Conservation (phyloP, 192 early-diverging fungal species). For the Jimgerdemannia flammicorona region DNA sequence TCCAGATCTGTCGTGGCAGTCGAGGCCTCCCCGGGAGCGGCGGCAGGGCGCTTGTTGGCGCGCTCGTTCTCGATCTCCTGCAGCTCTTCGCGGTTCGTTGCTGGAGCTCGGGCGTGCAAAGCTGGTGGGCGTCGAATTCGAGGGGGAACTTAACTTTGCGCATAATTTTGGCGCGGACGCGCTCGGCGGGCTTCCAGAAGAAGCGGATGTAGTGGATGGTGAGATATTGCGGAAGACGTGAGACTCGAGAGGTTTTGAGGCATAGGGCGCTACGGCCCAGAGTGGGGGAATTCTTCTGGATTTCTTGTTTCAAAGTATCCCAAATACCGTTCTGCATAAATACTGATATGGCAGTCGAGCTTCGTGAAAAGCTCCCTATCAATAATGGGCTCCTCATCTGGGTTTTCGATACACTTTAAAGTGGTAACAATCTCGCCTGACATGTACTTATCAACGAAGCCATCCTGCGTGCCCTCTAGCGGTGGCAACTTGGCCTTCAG, state of each 20-base stretch:
- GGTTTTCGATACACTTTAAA: slow-evolving; percentile 69
- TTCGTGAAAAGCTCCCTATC: slow-evolving; percentile 74
- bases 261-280: slow-evolving; percentile 80
- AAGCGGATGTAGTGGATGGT: slow-evolving; percentile 91
- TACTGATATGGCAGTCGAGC: slow-evolving; percentile 66
- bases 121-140: slow-evolving; percentile 83
- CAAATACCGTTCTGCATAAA: slow-evolving; percentile 65
- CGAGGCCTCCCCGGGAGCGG: neutral
- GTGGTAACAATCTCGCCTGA: slow-evolving; percentile 57
- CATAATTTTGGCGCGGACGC: slow-evolving; percentile 87
- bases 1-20: neutral
- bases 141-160: slow-evolving; percentile 94
- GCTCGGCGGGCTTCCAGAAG: slow-evolving; percentile 86
- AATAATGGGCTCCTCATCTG: slow-evolving; percentile 61
- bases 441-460: slow-evolving; percentile 84
- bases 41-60: slow-evolving; percentile 38
- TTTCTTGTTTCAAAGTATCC: slow-evolving; percentile 65
- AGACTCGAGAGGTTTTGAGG: slow-evolving; percentile 68
- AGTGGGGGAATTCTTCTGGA: slow-evolving; percentile 87
- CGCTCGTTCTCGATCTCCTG: slow-evolving; percentile 71
- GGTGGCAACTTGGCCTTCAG: slow-evolving; percentile 57
- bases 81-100: slow-evolving; percentile 65
- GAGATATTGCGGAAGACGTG: slow-evolving; percentile 84
- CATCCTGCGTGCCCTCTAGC: slow-evolving; percentile 19
- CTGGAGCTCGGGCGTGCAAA: slow-evolving; percentile 82